These are phyloP conservation scores for Xylariaceae sp. DNA, from an alignment of 2,329 filamentous ascomycete genomes.

Conservation along the genomic window DNA sequence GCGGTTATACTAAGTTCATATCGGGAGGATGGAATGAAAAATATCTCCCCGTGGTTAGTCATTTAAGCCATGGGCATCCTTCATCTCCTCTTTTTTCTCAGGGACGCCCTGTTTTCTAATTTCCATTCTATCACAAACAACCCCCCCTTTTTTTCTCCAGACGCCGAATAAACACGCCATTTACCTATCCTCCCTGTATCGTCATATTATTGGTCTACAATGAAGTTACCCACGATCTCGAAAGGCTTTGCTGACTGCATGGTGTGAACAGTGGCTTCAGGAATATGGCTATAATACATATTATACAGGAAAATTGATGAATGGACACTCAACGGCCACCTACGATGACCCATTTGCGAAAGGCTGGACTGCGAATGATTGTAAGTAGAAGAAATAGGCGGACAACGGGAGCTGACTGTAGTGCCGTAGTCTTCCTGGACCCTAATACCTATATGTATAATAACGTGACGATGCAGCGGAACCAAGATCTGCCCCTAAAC, in stretches of 20 bases:
- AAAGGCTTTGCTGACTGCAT: too few species aligned
- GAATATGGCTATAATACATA: conserved; percentile 60
- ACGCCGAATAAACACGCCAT: too few species aligned
- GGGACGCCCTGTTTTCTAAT: too few species aligned
- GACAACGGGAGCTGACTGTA: too few species aligned
- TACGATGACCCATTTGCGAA: conserved; percentile 61
- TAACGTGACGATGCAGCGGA: conserved; percentile 12
- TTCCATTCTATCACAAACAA: too few species aligned
- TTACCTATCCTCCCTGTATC: too few species aligned
- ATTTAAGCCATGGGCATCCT: too few species aligned
- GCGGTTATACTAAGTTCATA: conserved; percentile 59
- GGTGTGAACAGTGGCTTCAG: conserved; percentile 63
- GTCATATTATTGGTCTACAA: too few species aligned
- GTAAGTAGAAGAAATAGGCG: too few species aligned
- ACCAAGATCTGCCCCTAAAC: conserved; percentile 4
- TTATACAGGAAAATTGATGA: conserved; percentile 62
- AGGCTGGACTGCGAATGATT: conserved; percentile 59
- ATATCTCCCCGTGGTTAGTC: conserved; percentile 59
- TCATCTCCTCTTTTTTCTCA: too few species aligned
- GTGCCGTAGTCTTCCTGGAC: conserved; percentile 55
- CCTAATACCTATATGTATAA: conserved; percentile 52
- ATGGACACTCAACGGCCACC: conserved; percentile 61
- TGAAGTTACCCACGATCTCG: too few species aligned
- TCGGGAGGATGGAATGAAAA: conserved; percentile 57
- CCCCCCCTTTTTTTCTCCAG: too few species aligned